These are phyloP conservation scores for Calamus simplicifolius DNA, from an alignment of 176 grass and related monocot genomes.

Conservation along the genomic window DNA sequence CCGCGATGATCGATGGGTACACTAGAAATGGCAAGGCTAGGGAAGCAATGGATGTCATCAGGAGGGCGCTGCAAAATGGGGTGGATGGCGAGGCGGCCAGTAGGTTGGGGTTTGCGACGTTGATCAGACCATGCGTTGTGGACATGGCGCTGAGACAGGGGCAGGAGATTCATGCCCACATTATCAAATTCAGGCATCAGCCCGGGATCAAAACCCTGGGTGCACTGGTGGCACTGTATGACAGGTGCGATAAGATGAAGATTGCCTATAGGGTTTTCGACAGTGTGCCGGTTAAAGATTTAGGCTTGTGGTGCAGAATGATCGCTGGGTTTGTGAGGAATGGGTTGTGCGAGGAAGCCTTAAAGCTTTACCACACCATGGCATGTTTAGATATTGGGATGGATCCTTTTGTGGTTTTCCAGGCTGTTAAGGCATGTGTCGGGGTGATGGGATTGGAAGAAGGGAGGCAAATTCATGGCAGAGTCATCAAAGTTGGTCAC, in stretches of 20 bases:
- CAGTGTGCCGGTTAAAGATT: neutral
- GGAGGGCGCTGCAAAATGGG: neutral
- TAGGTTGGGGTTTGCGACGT: slow-evolving; percentile 11
- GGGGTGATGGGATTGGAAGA: slow-evolving; percentile 4
- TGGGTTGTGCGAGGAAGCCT: neutral
- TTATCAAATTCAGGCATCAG: slow-evolving; percentile 7
- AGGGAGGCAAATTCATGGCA: slow-evolving; percentile 13
- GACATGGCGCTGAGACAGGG: slow-evolving; percentile 14
- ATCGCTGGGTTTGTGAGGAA: slow-evolving; percentile 18
- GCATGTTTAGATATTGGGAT: slow-evolving; percentile 7
- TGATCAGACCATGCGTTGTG: slow-evolving; percentile 8
- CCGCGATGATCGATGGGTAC: slow-evolving; percentile 21
- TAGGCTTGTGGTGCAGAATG: slow-evolving; percentile 6
- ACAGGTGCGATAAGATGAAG: slow-evolving; percentile 10
- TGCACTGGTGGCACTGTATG: slow-evolving; percentile 10
- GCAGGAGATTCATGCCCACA: slow-evolving; percentile 19
- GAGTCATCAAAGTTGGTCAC: neutral
- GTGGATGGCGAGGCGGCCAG: neutral
- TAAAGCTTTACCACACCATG: slow-evolving; percentile 5
- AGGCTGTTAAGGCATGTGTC: slow-evolving; percentile 7
- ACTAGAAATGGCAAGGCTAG: slow-evolving; percentile 2
- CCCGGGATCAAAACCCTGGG: slow-evolving; percentile 15
- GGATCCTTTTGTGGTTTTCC: neutral
- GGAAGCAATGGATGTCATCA: slow-evolving; percentile 14
- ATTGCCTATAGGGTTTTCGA: slow-evolving; percentile 14